A percentile compares a stretch with the other conserved stretches of the same genome.
These are phyloP conservation scores for Cryptosporidium parvum DNA, from an alignment of 169 alveolate genomes.

Conservation along the genomic window DNA sequence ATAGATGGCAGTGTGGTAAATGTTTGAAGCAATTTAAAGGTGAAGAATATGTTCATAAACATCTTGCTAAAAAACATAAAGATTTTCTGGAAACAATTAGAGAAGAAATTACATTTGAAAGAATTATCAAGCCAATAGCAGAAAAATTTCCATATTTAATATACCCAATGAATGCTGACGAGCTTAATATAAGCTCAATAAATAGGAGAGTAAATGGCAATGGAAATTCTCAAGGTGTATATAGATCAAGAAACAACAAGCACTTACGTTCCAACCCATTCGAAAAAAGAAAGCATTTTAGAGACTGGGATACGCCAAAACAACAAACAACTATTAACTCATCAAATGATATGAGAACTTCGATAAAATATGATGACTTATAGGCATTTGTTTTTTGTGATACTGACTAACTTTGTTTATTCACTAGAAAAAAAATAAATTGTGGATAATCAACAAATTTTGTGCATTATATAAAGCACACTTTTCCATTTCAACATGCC, in stretches of 20 bases:
- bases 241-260: constrained; percentile 9
- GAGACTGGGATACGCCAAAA: constrained; percentile 61
- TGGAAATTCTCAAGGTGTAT: neutral
- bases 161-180: constrained; percentile 49
- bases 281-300: constrained; percentile 21
- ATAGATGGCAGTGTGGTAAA: constrained; percentile 72
- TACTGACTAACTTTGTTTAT: neutral
- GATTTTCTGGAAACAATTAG: constrained; percentile 35
- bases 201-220: constrained; percentile 3
- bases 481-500: too few species aligned
- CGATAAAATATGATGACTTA: constrained; percentile 58
- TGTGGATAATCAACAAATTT: neutral
- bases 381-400: neutral
- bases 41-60: constrained; percentile 57
- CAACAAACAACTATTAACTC: neutral
- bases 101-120: constrained; percentile 60
- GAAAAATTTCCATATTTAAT: constrained; percentile 38
- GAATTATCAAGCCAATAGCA: constrained; percentile 48
- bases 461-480: neutral
- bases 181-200: neutral
- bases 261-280: constrained; percentile 36
- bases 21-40: constrained; percentile 72
- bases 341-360: constrained; percentile 29
- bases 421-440: neutral
- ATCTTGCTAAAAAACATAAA: constrained; percentile 47